These are phyloP conservation scores for Blumeria hordei DNA, from an alignment of 2,329 filamentous ascomycete species.

Conservation along the genomic window DNA sequence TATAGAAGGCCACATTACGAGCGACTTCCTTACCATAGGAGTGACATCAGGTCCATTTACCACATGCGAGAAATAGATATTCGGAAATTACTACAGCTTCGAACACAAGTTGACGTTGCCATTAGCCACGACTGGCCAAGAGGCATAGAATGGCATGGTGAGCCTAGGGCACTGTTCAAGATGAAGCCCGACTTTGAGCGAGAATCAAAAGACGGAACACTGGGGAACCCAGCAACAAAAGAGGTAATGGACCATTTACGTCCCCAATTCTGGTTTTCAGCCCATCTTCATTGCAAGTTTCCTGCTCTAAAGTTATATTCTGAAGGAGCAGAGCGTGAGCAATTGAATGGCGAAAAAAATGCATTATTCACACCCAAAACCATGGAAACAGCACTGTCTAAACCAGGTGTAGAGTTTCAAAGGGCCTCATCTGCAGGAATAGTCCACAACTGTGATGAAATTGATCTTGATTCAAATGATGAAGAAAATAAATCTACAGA, in stretches of 20 bases:
- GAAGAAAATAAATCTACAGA: slow-evolving; percentile 16
- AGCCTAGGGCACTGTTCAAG: slow-evolving; percentile 41
- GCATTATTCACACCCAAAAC: neutral
- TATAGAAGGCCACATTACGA: slow-evolving; percentile 70
- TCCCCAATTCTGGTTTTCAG: slow-evolving; percentile 77
- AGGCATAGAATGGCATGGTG: slow-evolving; percentile 54
- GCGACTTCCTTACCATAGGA: slow-evolving; percentile 55
- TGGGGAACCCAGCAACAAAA: slow-evolving; percentile 61
- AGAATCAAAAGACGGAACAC: slow-evolving; percentile 49
- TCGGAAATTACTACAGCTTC: slow-evolving; percentile 65
- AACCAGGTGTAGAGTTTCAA: neutral
- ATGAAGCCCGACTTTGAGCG: slow-evolving; percentile 50
- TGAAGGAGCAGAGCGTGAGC: slow-evolving; percentile 3
- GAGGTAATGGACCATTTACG: slow-evolving; percentile 60
- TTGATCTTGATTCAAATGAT: slow-evolving; percentile 41
- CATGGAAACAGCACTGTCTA: neutral
- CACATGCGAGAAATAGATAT: slow-evolving; percentile 76
- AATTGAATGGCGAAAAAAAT: neutral
- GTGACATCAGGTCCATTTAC: slow-evolving; percentile 63
- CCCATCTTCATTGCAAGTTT: slow-evolving; percentile 80
- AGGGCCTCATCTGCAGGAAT: neutral
- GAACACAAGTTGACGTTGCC: slow-evolving; percentile 75
- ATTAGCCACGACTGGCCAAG: slow-evolving; percentile 92
- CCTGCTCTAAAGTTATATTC: slow-evolving; percentile 39
- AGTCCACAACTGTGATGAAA: slow-evolving; percentile 38